phyloP scores from a whole-genome alignment of 352 stramenopile species.

The Phytophthora boehmeriae region DNA sequence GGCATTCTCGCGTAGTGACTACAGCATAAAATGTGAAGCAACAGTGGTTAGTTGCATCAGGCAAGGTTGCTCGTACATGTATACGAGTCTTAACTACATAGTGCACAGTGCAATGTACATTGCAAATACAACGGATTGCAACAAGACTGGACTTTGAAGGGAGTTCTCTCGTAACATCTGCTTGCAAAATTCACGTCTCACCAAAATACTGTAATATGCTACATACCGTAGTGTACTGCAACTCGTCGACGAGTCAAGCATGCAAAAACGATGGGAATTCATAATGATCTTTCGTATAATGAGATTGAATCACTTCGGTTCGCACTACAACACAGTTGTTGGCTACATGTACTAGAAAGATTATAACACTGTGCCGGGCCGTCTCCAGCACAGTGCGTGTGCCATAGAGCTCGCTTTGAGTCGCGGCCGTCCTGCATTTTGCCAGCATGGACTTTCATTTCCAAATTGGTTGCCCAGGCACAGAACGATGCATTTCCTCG shows the following conservation, averaged over 20 bases:
- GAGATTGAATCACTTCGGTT: too few species aligned
- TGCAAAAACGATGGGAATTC: too few species aligned
- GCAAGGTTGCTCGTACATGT: too few species aligned
- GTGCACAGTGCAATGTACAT: too few species aligned
- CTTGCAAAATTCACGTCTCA: background rate
- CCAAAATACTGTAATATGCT: too few species aligned
- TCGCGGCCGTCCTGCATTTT: background rate
- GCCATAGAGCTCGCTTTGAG: background rate
- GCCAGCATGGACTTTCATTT: background rate
- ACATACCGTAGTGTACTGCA: too few species aligned
- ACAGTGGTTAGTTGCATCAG: too few species aligned
- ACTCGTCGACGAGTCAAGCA: too few species aligned
- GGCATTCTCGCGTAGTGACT: too few species aligned
- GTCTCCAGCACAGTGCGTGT: background rate
- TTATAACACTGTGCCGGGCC: background rate
- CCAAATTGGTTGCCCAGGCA: background rate
- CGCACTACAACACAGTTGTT: too few species aligned
- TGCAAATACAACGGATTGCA: background rate
- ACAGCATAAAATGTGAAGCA: too few species aligned
- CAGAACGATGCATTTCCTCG: slow-evolving; percentile 6
- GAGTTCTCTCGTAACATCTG: background rate
- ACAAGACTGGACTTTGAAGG: background rate
- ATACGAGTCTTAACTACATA: too few species aligned
- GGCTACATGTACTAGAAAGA: background rate
- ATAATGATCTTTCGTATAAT: background rate